phyloP scores from a whole-genome alignment of 495 filamentous ascomycete genomes.

The Friedmanniomyces endolithicus region DNA sequence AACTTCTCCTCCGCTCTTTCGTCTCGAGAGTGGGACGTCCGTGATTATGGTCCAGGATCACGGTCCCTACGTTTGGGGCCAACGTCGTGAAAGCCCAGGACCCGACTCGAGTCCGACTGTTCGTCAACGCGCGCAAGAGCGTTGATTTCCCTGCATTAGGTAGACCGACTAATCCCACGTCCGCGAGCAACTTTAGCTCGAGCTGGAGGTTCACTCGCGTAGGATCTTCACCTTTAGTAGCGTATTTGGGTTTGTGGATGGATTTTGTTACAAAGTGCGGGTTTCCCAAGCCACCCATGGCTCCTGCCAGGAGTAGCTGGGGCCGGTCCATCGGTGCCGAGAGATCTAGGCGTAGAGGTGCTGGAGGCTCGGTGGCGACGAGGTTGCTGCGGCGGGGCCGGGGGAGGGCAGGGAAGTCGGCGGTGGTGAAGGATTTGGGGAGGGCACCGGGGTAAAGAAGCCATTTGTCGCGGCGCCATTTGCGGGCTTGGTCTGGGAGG shows the following conservation, averaged over 20 bases:
- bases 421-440: slow-evolving; percentile 50
- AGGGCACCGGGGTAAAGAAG: slow-evolving; percentile 59
- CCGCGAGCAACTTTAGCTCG: slow-evolving; percentile 87
- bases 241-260: slow-evolving; percentile 64
- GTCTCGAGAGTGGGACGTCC: slow-evolving; percentile 42
- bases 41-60: slow-evolving; percentile 71
- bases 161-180: slow-evolving; percentile 85
- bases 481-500: slow-evolving; percentile 24
- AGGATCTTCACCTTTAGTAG: slow-evolving; percentile 70
- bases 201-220: slow-evolving; percentile 69
- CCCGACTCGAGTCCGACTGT: slow-evolving; percentile 76
- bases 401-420: slow-evolving; percentile 46
- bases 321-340: slow-evolving; percentile 67
- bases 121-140: slow-evolving; percentile 70
- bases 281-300: slow-evolving; percentile 81
- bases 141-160: slow-evolving; percentile 97
- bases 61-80: slow-evolving; percentile 86
- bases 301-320: slow-evolving; percentile 80
- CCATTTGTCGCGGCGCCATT: slow-evolving; percentile 54
- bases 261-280: slow-evolving; percentile 72
- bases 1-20: slow-evolving; percentile 36
- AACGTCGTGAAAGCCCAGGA: slow-evolving; percentile 96
- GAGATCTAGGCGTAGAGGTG: slow-evolving; percentile 70
- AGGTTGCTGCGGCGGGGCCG: slow-evolving; percentile 44
- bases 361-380: slow-evolving; percentile 48